Conservation (phyloP, 495 filamentous ascomycete genomes). For the Geoglossum glabrum region DNA sequence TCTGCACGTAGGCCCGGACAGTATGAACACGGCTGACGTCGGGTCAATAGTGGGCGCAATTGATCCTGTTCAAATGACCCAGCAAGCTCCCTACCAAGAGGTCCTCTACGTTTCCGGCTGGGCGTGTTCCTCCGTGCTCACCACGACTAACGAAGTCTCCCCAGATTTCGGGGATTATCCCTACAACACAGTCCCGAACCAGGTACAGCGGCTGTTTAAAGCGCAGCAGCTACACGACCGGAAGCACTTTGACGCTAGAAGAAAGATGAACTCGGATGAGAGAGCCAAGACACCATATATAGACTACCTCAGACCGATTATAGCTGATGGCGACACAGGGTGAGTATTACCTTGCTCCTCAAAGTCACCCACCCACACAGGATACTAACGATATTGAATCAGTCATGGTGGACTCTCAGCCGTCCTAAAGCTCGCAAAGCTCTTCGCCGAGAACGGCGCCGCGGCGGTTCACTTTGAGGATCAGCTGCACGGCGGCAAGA, state of each 20-base stretch:
- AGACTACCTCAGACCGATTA: conserved; percentile 83
- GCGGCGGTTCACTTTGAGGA: conserved; percentile 96
- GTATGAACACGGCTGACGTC: conserved; percentile 3
- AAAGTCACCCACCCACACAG: neutral
- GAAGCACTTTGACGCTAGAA: conserved; percentile 73
- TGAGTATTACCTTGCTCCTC: conserved; percentile 13
- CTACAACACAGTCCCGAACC: conserved; percentile 96
- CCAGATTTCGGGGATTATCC: conserved; percentile 97
- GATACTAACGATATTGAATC: conserved; percentile 23
- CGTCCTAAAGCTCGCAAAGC: conserved; percentile 88
- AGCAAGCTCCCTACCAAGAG: conserved; percentile 90
- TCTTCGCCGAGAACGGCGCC: conserved; percentile 96
- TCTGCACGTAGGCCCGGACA: neutral
- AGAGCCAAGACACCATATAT: conserved; percentile 57
- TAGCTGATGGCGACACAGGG: conserved; percentile 96
- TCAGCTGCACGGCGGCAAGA: conserved; percentile 93
- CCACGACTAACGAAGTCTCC: conserved; percentile 87
- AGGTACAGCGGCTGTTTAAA: conserved; percentile 88
- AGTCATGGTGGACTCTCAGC: conserved; percentile 61
- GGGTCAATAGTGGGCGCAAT: conserved; percentile 66
- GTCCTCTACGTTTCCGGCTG: conserved; percentile 90
- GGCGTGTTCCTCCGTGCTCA: conserved; percentile 87
- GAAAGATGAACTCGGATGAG: conserved; percentile 52
- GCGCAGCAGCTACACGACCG: conserved; percentile 93
- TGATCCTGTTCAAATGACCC: conserved; percentile 96